A percentile compares a stretch with the other conserved stretches of the same genome.
phyloP scores from a whole-genome alignment of 768 basidiomycete genomes.

The Daedaleopsis nitida region DNA sequence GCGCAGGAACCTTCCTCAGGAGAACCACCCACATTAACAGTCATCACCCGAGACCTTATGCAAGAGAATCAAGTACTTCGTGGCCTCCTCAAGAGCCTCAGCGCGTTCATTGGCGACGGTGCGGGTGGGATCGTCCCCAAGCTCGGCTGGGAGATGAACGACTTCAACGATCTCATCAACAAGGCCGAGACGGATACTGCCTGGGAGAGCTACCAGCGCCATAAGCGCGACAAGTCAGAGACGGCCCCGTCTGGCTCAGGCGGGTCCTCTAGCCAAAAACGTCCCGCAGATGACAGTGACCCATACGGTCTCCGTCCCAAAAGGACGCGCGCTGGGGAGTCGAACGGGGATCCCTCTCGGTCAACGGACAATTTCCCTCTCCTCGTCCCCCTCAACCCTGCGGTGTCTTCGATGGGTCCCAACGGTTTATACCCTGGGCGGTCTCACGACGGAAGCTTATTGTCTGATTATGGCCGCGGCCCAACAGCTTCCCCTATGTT shows the following conservation, averaged over 20 bases:
- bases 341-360: slow-evolving; percentile 35
- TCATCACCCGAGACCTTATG: slow-evolving; percentile 67
- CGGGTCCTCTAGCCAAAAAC: slow-evolving; percentile 43
- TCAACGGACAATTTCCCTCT: slow-evolving; percentile 49
- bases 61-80: slow-evolving; percentile 86
- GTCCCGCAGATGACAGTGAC: slow-evolving; percentile 48
- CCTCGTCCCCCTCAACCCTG: slow-evolving; percentile 54
- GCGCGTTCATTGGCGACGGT: slow-evolving; percentile 86
- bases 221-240: slow-evolving; percentile 50
- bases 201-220: slow-evolving; percentile 82
- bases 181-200: slow-evolving; percentile 92
- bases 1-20: not conserved
- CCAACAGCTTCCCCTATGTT: slow-evolving; percentile 63
- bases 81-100: slow-evolving; percentile 72
- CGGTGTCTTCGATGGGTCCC: slow-evolving; percentile 34
- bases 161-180: slow-evolving; percentile 82
- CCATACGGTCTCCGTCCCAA: slow-evolving; percentile 46
- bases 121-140: slow-evolving; percentile 75
- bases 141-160: slow-evolving; percentile 74
- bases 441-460: slow-evolving; percentile 52
- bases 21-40: slow-evolving; percentile 7
- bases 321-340: slow-evolving; percentile 42
- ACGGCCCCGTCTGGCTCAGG: slow-evolving; percentile 32
- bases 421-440: slow-evolving; percentile 50
- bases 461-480: slow-evolving; percentile 61